Base-by-base conservation (phyloP, 2,329 filamentous ascomycete species). In the Botryosphaeria dothidea region DNA sequence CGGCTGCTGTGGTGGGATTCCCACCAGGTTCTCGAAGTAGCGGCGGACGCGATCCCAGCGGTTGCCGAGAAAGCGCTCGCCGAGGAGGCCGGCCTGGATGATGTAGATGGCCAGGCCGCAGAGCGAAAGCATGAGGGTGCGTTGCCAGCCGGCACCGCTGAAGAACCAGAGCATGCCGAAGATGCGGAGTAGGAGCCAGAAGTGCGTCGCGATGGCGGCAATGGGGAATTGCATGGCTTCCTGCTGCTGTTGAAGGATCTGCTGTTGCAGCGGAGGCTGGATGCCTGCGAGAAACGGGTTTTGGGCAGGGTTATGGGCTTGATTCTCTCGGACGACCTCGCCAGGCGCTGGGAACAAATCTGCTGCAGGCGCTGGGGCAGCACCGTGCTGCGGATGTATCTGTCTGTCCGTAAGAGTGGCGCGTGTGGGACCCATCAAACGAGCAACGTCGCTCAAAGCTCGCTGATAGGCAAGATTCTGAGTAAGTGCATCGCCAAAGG, bases 131-230 rank as follows among this genome's bases (percentile, higher is more conserved):
- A 73, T 68, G 9, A 77, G 54, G 3, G 76, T 73, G 34, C 76
- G 70, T 19, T 71, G 67, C 73, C 75, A 78, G 43, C 76, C 74
- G 52, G 76, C 71, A 66, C 76, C 75, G 15, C 56, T 81, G 65
- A 86, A 79, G 69, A 87, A 80, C 70, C 85, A 86, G 62, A 81
- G 81, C 70, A 86, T 84, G 63, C 85, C 81, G 67, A 84, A 81
- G 45, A 87, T 72, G 3, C 85, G 80, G 29, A 85, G 72, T 23
- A 86, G 81, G 2, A 86, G 77, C 85, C 85, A 87, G 41, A 81
- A 69, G 9, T 80, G 78, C 51, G 81, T 78, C 2, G 72, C 76
- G n/a, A 60, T 61, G 4, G 52, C 63, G 15, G 62, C 61, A 4
- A 64, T 45, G 2, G 49, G 49, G n/a, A 52, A 5, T 3, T 64